Evolutionary conservation across 1,284 basidiomycete genomes (phyloP), one percentile per base, ranked within the genome.

Genomic region (Megacollybia platyphylla): DNA sequence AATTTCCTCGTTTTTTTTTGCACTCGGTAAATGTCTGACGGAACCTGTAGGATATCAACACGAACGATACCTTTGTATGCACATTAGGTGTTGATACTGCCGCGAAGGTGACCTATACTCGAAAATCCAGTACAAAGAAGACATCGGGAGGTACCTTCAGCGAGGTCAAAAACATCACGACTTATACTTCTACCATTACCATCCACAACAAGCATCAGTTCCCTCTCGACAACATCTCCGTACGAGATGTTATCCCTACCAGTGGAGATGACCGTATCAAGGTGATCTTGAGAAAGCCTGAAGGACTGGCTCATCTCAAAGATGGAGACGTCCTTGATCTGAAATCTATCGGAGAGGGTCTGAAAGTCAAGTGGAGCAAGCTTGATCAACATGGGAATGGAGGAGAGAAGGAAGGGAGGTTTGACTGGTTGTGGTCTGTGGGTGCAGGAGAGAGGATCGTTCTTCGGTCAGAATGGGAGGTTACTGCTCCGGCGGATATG

Each of bases 51-150:
- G 65, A 71, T 42, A 61, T 73, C 39, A 63, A 62, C 45, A 63
- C 63, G 0, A 62, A 65, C 7, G 73, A 75, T 41, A 63, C 57
- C 10, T 76, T 79, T 58, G 54, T 57, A 24, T 75, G 73, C 55
- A 68, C 69, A 4, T 64, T 79, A n/a, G 75, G 75, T 15, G 57
- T 64, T 18, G 75, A 77, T 53, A 49, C 66, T 2, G 61, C 65
- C 2, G 59, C 70, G 31, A 63, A 67, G 44, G 60, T 78, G 31
- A 63, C 64, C 27, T 75, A 72, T 56, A 51, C 57, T 7, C 70
- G 71, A 41, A 59, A 56, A 17, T 55, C 59, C 18, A 58, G 57
- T 35, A 60, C 57, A 4, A 54, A 56, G 40, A 56, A 61, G 42
- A 56, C 58, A 11, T 51, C 54, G 4, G 58, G 52, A 0, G 64